Base-by-base conservation (phyloP, 2,329 filamentous ascomycete species). In the Clonostachys sp. region DNA sequence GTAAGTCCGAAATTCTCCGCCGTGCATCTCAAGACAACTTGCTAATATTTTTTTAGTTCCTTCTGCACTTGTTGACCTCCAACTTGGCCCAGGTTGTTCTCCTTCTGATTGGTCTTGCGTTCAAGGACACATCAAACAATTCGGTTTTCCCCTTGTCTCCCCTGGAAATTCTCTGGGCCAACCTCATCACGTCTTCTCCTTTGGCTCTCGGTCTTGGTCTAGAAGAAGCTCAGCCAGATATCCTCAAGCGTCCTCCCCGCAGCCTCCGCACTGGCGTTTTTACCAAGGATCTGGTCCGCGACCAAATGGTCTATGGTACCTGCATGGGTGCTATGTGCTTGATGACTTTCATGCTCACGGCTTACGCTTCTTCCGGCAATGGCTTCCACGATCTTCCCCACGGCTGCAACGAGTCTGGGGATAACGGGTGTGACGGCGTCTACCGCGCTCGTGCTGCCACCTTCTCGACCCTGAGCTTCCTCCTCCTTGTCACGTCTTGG, bases 161-260 rank as follows among this genome's bases (percentile, higher is more conserved):
- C 0, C 75, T 89, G 5, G 84, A 89, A 59, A 87, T 89, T 57
- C 76, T 89, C 34, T 89, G 86, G 86, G 83, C 86, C 52, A 89
- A 89, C 60, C 80, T 89, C 58, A 78, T 89, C 46, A 89, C 86
- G 2, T 87, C 83, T 2, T 86, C 81, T 7, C 79, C 87, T 55
- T 75, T 87, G 1, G 86, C 86, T 40, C 81, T 89, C 55, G 86
- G 86, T 46, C 74, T 90, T 0, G 86, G 86, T 6, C 80, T 89
- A 50, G 86, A 89, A 58, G 75, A 82, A 48, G 83, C 84, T 1
- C 77, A 83, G 34, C 79, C 82, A 1, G 84, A 89, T 60, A 81
- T 89, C 51, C 79, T 89, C 59, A 61, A 70, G 6, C 81, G 85
- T 1, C 81, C 83, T 2, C 86, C 86, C 7, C 82, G 85, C 51